phyloP scores from a whole-genome alignment of 176 grass and related monocot species.

The Avena atlantica region DNA sequence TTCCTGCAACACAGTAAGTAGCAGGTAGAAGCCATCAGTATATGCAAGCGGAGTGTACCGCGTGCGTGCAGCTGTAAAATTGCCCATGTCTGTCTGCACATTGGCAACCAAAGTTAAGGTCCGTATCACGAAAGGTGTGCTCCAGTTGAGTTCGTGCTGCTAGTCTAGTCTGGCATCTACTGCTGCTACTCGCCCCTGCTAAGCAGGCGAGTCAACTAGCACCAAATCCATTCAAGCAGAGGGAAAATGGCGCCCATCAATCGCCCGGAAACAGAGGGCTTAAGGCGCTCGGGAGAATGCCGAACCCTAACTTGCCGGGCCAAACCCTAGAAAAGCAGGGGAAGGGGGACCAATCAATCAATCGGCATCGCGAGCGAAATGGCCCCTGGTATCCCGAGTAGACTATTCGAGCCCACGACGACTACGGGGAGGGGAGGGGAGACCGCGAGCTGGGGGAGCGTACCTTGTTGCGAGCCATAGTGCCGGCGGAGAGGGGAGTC shows the following conservation, averaged over 20 bases:
- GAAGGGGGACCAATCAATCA: background rate
- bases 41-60: background rate
- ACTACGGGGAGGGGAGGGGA: background rate
- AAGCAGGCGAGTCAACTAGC: background rate
- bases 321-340: background rate
- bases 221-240: background rate
- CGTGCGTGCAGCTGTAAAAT: background rate
- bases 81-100: background rate
- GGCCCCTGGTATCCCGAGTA: background rate
- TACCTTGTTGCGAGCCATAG: conserved; percentile 59
- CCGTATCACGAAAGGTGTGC: too few species aligned
- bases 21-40: background rate
- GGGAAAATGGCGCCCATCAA: background rate
- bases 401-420: too few species aligned
- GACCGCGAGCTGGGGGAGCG: background rate
- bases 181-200: background rate
- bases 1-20: conserved; percentile 48
- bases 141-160: background rate
- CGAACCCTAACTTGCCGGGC: background rate
- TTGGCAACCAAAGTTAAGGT: background rate
- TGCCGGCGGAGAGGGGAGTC: background rate
- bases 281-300: background rate
- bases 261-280: background rate
- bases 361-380: background rate
- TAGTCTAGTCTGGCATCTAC: background rate